Percentiles rank a stretch among this genome's conserved stretches.
These are phyloP conservation scores for Fusarium sp. DNA, from an alignment of 2,329 filamentous ascomycete genomes.

Conservation along the genomic window DNA sequence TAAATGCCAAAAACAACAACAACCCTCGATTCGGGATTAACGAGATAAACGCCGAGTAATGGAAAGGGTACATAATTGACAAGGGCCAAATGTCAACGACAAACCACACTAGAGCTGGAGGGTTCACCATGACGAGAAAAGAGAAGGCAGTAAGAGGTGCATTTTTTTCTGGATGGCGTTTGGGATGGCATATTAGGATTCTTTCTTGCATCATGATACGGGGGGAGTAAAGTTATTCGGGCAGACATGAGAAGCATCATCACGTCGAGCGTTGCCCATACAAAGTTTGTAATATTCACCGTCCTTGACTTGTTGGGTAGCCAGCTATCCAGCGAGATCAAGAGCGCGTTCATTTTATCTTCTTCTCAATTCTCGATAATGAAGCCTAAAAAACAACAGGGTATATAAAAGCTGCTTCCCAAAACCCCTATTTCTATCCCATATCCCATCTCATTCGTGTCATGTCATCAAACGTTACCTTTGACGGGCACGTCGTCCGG, in stretches of 20 bases:
- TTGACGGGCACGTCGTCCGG: constrained; percentile 53
- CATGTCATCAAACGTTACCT: constrained; percentile 27
- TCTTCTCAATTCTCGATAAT: constrained; percentile 27
- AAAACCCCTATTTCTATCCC: constrained; percentile 13
- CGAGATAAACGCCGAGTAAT: not conserved
- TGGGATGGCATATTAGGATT: constrained; percentile 28
- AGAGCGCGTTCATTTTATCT: constrained; percentile 16
- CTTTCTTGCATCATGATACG: constrained; percentile 27
- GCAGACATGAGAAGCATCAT: constrained; percentile 24
- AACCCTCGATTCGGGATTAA: not conserved
- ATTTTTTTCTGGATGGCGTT: constrained; percentile 42
- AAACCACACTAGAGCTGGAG: not conserved
- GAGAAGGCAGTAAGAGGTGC: constrained; percentile 15
- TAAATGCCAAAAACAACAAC: constrained; percentile 52
- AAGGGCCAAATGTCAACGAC: not conserved
- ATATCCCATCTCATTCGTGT: constrained; percentile 14
- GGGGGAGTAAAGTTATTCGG: not conserved
- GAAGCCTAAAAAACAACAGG: constrained; percentile 27
- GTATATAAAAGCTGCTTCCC: constrained; percentile 39
- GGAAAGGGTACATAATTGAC: not conserved
- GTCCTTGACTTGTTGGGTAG: constrained; percentile 17
- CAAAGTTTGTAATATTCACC: constrained; percentile 34
- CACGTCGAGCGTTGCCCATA: constrained; percentile 33
- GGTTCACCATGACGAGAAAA: not conserved
- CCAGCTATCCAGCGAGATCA: constrained; percentile 9